Percentiles rank a stretch among this genome's conserved stretches.
Evolutionary conservation across 2,329 filamentous ascomycete species (phyloP).

Genomic region (Xylaria sp.): DNA sequence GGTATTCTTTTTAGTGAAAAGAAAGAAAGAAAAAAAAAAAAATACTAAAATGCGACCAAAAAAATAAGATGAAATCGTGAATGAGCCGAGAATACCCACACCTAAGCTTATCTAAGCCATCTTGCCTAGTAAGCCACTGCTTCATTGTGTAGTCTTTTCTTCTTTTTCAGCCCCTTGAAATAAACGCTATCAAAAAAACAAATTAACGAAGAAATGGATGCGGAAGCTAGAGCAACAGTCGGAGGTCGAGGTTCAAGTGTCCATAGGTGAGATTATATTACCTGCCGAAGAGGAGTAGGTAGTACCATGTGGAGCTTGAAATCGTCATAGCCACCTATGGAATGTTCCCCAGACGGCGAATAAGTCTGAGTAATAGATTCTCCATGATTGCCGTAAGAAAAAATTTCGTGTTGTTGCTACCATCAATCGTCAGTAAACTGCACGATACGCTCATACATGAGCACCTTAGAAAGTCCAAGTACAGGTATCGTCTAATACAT

Average conservation of each 20-base stretch:
- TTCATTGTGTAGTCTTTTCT: slow-evolving; percentile 42
- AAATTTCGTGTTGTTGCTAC: background rate
- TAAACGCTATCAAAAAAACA: too few relatives aligned
- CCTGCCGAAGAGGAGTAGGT: background rate
- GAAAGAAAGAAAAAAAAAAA: background rate
- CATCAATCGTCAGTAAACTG: background rate
- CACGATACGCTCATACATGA: too few relatives aligned
- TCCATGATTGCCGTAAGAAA: background rate
- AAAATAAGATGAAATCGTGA: too few relatives aligned
- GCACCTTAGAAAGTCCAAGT: too few relatives aligned
- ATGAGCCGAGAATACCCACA: slow-evolving; percentile 20
- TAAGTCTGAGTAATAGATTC: background rate
- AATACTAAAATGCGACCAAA: too few relatives aligned
- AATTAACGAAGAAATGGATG: background rate
- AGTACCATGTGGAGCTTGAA: slow-evolving; percentile 7
- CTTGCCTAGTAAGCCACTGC: slow-evolving; percentile 67
- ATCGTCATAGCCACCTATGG: background rate
- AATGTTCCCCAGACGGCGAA: background rate
- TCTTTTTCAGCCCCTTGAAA: too few relatives aligned
- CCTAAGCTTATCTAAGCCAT: slow-evolving; percentile 66
- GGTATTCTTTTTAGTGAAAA: background rate
- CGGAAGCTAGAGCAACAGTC: background rate
- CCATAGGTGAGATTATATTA: background rate
- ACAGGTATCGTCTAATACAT: too few relatives aligned
- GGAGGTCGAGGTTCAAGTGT: background rate